Conservation (phyloP, 2,329 filamentous ascomycete genomes). For the Trichoderma sp. region DNA sequence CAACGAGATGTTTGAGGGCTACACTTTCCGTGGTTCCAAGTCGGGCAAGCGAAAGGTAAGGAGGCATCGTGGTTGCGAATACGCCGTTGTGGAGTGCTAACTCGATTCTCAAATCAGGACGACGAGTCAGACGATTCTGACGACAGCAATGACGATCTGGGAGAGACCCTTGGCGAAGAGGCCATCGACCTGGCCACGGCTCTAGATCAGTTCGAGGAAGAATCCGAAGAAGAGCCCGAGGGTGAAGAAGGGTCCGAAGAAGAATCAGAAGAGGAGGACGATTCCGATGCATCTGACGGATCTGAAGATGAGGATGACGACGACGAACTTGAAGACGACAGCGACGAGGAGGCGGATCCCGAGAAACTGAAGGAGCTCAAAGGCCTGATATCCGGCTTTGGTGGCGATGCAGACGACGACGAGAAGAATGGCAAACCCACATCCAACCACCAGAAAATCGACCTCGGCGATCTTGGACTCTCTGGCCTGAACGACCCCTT, state of each 20-base stretch:
- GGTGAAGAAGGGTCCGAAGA: slow-evolving; percentile 49
- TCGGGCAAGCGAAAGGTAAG: slow-evolving; percentile 40
- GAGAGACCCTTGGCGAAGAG: slow-evolving; percentile 60
- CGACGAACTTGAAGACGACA: slow-evolving; percentile 52
- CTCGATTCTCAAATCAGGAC: slow-evolving; percentile 39
- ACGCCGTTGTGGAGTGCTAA: background rate
- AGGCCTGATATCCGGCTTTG: slow-evolving; percentile 69
- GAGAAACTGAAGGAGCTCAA: slow-evolving; percentile 67
- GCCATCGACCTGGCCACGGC: slow-evolving; percentile 62
- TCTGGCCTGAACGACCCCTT: slow-evolving; percentile 71
- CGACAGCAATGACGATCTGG: slow-evolving; percentile 55
- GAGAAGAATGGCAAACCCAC: slow-evolving; percentile 45
- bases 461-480: slow-evolving; percentile 72
- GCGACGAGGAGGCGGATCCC: slow-evolving; percentile 52
- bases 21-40: slow-evolving; percentile 56
- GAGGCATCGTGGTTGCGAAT: background rate
- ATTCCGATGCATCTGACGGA: slow-evolving; percentile 43
- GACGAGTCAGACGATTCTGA: slow-evolving; percentile 59
- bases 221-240: slow-evolving; percentile 52
- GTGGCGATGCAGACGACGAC: slow-evolving; percentile 62
- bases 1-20: slow-evolving; percentile 80
- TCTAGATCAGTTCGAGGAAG: slow-evolving; percentile 57
- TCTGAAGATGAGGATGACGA: slow-evolving; percentile 49
- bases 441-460: slow-evolving; percentile 67
- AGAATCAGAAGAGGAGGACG: slow-evolving; percentile 51